Conservation (phyloP, 495 filamentous ascomycete genomes). For the Diplogelasinospora grovesii region DNA sequence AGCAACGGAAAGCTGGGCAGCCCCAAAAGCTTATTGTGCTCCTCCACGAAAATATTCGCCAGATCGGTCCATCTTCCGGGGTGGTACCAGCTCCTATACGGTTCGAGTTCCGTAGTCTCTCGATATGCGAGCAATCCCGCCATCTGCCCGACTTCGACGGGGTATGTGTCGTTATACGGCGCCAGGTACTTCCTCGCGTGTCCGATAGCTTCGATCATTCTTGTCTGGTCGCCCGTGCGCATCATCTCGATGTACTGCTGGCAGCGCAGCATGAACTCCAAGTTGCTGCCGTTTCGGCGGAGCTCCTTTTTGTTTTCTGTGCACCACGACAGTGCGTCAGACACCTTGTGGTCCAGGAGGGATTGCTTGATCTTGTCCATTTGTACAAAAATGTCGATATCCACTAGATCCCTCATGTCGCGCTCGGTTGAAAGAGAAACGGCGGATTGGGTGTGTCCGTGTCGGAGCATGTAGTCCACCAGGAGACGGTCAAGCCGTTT, state of each 20-base stretch:
- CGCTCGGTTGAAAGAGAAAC: slow-evolving; percentile 64
- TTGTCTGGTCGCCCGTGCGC: slow-evolving; percentile 50
- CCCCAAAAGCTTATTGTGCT: slow-evolving; percentile 81
- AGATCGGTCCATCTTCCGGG: slow-evolving; percentile 65
- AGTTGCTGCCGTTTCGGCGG: slow-evolving; percentile 65
- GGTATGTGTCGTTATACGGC: slow-evolving; percentile 59
- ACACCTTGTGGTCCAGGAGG: slow-evolving; percentile 61
- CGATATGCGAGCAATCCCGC: slow-evolving; percentile 72
- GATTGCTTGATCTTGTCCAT: slow-evolving; percentile 69
- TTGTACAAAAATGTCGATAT: slow-evolving; percentile 80
- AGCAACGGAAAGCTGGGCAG: slow-evolving; percentile 79
- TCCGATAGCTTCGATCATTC: slow-evolving; percentile 65
- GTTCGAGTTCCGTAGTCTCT: slow-evolving; percentile 45
- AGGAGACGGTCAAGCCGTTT: slow-evolving; percentile 74
- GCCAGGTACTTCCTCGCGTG: slow-evolving; percentile 77
- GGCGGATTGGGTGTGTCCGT: slow-evolving; percentile 76
- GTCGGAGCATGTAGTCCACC: slow-evolving; percentile 82
- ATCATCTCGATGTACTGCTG: slow-evolving; percentile 94
- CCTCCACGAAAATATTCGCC: slow-evolving; percentile 74
- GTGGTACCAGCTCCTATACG: slow-evolving; percentile 57
- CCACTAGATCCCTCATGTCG: slow-evolving; percentile 64
- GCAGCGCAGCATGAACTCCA: slow-evolving; percentile 90
- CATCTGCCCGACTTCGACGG: slow-evolving; percentile 60
- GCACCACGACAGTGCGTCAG: slow-evolving; percentile 83
- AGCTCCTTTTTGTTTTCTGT: slow-evolving; percentile 82